Percentiles rank a stretch among this genome's conserved stretches.
Evolutionary conservation across 2,329 filamentous ascomycete species (phyloP).

Genomic region (Colletotrichum sublineola): DNA sequence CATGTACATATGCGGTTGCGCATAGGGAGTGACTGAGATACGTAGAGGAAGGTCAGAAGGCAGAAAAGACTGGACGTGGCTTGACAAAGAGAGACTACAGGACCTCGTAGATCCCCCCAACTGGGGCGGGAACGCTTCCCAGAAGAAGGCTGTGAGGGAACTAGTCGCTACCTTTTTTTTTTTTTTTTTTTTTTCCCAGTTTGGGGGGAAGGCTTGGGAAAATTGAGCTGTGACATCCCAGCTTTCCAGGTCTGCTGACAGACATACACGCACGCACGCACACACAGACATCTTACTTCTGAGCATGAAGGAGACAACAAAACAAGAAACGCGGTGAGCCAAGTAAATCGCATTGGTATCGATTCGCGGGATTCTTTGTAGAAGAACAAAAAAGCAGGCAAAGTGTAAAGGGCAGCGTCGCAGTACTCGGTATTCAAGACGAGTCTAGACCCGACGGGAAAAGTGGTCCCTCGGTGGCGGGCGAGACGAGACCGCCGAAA

Average conservation of each 20-base stretch:
- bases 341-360: not conserved
- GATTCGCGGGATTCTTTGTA: not conserved
- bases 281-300: not conserved
- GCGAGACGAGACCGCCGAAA: conserved; percentile 10
- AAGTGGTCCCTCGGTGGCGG: conserved; percentile 5
- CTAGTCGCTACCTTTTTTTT: not conserved
- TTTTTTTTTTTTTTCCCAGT: no score
- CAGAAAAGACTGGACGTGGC: not conserved
- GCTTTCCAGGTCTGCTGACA: conserved; percentile 9
- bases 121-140: conserved; percentile 9
- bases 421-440: not conserved
- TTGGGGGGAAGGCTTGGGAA: not conserved
- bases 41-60: not conserved
- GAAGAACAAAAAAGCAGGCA: not conserved
- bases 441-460: conserved; percentile 7
- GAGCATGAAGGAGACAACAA: not conserved
- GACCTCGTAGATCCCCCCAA: no score
- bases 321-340: not conserved
- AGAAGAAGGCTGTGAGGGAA: not conserved
- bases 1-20: not conserved
- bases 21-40: no score
- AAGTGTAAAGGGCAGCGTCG: not conserved
- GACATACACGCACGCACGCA: not conserved
- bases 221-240: not conserved
- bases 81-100: not conserved